These are phyloP conservation scores for Nicotiana benthamiana DNA, from an alignment of 257 asterid genomes.

Conservation along the genomic window DNA sequence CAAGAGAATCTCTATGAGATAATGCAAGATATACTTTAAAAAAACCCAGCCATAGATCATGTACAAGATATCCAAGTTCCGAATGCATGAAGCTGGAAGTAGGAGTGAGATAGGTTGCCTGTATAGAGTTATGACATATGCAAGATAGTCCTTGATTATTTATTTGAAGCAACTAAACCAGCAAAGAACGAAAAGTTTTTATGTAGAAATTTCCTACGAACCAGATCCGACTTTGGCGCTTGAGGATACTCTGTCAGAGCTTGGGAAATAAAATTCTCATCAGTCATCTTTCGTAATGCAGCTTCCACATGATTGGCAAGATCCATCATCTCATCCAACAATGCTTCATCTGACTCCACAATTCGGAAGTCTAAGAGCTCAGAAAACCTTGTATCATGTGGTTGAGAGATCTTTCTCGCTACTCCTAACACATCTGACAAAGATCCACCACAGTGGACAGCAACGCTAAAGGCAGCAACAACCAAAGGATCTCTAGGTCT, in stretches of 20 bases:
- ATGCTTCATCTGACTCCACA: conserved; percentile 5
- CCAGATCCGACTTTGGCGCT: conserved; percentile 24
- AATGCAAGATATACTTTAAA: background rate
- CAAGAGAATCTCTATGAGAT: background rate
- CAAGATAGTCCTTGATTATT: background rate
- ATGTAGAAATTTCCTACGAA: background rate
- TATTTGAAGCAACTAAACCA: background rate
- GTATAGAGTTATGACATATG: background rate
- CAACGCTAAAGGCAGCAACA: conserved; percentile 28
- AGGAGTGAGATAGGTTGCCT: background rate
- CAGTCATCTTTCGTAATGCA: conserved; percentile 21
- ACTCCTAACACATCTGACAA: conserved; percentile 16
- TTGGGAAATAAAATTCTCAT: conserved; percentile 20
- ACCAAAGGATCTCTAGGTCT: conserved; percentile 25
- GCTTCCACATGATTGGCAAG: conserved; percentile 16
- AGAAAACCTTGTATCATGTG: conserved; percentile 14
- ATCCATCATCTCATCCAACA: conserved; percentile 18
- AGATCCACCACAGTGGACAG: conserved; percentile 18
- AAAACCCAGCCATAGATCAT: background rate
- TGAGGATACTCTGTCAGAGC: conserved; percentile 21
- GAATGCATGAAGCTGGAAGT: background rate
- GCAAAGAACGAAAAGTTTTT: background rate
- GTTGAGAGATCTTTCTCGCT: conserved; percentile 18
- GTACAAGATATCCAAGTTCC: background rate
- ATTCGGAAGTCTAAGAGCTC: conserved; percentile 2